Evolutionary conservation across 140 eudicot genomes (phyloP).

Genomic region (Bidens hawaiensis): DNA sequence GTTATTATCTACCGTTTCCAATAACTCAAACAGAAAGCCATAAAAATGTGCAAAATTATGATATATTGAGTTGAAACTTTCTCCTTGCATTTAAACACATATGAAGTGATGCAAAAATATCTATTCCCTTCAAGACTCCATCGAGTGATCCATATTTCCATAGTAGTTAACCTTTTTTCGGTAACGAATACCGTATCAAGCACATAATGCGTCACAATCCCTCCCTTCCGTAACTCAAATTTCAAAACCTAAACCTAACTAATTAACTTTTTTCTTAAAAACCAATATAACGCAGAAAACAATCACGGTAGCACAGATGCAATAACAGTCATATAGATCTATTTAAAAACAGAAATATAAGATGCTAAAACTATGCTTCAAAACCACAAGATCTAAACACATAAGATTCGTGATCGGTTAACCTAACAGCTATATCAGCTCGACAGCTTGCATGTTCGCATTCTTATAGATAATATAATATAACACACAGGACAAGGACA

Average conservation of each 20-base stretch:
- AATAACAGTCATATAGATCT: not conserved
- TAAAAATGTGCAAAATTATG: not conserved
- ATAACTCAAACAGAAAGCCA: not conserved
- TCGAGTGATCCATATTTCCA: slow-evolving; percentile 1
- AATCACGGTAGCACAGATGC: slow-evolving; percentile 6
- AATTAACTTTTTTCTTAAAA: not conserved
- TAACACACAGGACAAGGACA: slow-evolving; percentile 2
- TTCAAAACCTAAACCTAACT: not conserved
- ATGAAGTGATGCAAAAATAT: not conserved
- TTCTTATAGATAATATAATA: not conserved
- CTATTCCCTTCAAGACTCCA: not conserved
- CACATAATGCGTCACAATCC: not conserved
- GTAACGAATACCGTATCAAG: not conserved
- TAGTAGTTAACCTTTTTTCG: not conserved
- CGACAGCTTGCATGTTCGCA: not conserved
- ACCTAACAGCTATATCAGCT: not conserved
- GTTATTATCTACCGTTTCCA: not conserved
- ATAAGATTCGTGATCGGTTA: not conserved
- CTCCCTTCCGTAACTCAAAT: not conserved
- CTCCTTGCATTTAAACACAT: not conserved
- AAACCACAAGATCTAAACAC: not conserved
- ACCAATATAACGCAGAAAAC: not conserved
- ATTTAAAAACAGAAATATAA: no score
- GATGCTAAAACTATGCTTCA: not conserved
- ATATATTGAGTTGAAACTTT: not conserved